A percentile compares a stretch with the other conserved stretches of the same genome.
These are phyloP conservation scores for Helotiales sp. DNA, from an alignment of 2,329 filamentous ascomycete species.

Conservation along the genomic window DNA sequence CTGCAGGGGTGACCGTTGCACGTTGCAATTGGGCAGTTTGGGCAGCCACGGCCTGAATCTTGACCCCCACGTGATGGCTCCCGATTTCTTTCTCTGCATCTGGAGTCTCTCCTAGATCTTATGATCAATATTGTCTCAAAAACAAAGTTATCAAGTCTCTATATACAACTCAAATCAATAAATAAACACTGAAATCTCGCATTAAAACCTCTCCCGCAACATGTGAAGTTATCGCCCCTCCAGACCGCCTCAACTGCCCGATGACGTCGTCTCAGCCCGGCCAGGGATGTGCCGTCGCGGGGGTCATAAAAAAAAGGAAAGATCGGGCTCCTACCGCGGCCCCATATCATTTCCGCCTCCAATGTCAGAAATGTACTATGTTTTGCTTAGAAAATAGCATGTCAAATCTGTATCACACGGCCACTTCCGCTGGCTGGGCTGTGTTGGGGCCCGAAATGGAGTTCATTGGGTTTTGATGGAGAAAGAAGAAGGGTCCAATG, in stretches of 20 bases:
- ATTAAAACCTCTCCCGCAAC: neutral
- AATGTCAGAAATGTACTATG: neutral
- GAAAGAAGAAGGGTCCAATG: no score
- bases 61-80: constrained; percentile 13
- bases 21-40: constrained; percentile 15
- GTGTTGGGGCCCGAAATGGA: constrained; percentile 16
- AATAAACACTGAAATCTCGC: neutral
- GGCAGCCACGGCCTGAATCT: constrained; percentile 18
- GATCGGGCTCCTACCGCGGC: constrained; percentile 15
- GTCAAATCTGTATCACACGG: constrained; percentile 10
- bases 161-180: neutral
- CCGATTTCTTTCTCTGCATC: neutral
- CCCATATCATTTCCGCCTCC: neutral
- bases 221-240: neutral
- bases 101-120: neutral
- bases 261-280: constrained; percentile 26
- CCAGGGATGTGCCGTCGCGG: constrained; percentile 2
- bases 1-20: constrained; percentile 12
- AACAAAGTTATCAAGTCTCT: neutral
- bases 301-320: constrained; percentile 7
- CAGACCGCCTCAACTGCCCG: constrained; percentile 21
- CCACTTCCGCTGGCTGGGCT: neutral
- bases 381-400: neutral
- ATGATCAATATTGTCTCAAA: neutral
- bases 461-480: neutral